These are phyloP conservation scores for Corylus avellana DNA, from an alignment of 306 rosid species.

Conservation along the genomic window DNA sequence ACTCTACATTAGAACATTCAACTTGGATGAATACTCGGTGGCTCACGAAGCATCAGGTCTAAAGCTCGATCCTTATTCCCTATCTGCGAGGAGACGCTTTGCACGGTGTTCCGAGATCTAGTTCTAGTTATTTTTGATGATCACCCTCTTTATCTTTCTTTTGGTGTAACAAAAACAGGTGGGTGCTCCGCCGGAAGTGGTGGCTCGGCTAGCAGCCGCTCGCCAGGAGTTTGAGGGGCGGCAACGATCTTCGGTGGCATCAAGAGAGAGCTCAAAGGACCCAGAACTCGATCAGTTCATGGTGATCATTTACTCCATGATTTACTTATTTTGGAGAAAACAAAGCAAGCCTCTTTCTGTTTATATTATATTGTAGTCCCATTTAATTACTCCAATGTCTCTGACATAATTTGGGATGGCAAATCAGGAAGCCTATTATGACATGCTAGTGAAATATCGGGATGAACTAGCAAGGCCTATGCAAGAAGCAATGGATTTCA, in stretches of 20 bases:
- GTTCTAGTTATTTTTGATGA: neutral
- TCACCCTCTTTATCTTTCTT: neutral
- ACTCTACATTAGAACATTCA: slow-evolving; percentile 1
- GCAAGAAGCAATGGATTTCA: slow-evolving; percentile 97
- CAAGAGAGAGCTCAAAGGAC: slow-evolving; percentile 70
- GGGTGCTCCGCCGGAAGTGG: slow-evolving; percentile 92
- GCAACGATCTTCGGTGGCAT: slow-evolving; percentile 61
- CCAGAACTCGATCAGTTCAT: slow-evolving; percentile 98
- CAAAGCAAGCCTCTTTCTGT: neutral
- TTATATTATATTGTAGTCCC: neutral
- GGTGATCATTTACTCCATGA: slow-evolving; percentile 37
- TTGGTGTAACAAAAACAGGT: slow-evolving; percentile 38
- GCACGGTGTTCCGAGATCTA: no score
- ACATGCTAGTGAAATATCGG: slow-evolving; percentile 89
- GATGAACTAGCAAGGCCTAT: slow-evolving; percentile 91
- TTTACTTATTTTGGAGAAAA: neutral
- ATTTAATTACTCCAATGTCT: neutral
- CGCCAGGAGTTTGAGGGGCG: slow-evolving; percentile 78
- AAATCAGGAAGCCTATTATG: slow-evolving; percentile 88
- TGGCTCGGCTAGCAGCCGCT: slow-evolving; percentile 69
- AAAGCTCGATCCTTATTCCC: no score
- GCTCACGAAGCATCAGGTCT: no score
- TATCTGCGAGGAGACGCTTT: no score
- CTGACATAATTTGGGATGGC: slow-evolving; percentile 2
- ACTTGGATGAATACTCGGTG: neutral